phyloP scores from a whole-genome alignment of 2,329 filamentous ascomycete genomes.

The Venturia asperata region DNA sequence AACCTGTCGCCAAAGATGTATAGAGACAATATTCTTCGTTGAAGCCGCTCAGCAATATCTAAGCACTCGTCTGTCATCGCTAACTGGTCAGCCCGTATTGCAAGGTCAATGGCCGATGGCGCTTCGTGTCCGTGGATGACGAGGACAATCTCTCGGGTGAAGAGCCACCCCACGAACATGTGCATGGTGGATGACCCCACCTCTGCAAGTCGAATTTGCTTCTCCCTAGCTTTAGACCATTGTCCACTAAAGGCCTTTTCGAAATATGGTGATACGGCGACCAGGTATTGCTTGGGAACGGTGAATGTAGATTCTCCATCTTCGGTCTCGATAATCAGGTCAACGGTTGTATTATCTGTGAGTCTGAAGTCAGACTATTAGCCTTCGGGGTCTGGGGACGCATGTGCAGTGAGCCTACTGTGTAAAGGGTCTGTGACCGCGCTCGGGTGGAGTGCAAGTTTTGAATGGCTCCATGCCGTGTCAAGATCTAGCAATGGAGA shows the following conservation, averaged over 20 bases:
- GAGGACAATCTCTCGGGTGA: neutral
- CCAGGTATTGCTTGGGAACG: neutral
- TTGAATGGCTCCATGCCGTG: neutral
- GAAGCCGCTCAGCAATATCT: neutral
- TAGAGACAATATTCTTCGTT: neutral
- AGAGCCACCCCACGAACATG: neutral
- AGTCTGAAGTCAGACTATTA: neutral
- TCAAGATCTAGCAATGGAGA: too few species aligned
- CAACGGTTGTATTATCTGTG: neutral
- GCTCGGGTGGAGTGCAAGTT: neutral
- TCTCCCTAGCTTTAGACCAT: neutral
- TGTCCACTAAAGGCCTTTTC: neutral
- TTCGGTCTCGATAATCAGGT: neutral
- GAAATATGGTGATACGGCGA: neutral
- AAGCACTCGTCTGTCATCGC: neutral
- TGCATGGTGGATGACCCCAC: neutral
- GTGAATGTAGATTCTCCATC: neutral
- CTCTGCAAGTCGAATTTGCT: neutral
- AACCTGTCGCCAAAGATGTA: neutral
- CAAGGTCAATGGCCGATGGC: neutral
- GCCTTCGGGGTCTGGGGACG: neutral
- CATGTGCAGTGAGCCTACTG: neutral
- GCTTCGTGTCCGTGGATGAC: neutral
- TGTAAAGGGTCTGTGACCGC: neutral
- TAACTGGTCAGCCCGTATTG: neutral